phyloP scores from a whole-genome alignment of 2,329 filamentous ascomycete species.

The Mycogone perniciosa region DNA sequence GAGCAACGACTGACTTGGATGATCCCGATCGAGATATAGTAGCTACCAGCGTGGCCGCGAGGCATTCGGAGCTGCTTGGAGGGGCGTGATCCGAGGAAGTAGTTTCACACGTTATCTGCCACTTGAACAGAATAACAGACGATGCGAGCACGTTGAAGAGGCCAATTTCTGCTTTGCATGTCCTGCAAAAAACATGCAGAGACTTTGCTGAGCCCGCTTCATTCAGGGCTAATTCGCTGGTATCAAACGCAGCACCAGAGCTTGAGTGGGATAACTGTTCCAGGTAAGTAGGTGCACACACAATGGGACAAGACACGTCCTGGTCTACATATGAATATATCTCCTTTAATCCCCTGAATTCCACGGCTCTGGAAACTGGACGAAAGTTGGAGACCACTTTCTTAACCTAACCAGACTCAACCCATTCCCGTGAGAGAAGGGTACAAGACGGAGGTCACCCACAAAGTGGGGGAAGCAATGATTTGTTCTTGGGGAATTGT shows the following conservation, averaged over 20 bases:
- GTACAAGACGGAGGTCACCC: conserved; percentile 23
- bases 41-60: conserved; percentile 46
- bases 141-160: conserved; percentile 38
- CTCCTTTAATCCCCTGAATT: conserved; percentile 45
- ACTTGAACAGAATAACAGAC: conserved; percentile 51
- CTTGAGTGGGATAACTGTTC: conserved; percentile 31
- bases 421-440: conserved; percentile 37
- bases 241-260: conserved; percentile 24
- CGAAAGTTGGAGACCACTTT: conserved; percentile 37
- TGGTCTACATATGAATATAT: conserved; percentile 30
- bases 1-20: conserved; percentile 49
- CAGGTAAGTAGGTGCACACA: conserved; percentile 18
- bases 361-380: conserved; percentile 43
- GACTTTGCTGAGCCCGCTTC: conserved; percentile 21
- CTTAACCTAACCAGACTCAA: conserved; percentile 26
- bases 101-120: conserved; percentile 43
- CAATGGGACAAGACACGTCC: neutral
- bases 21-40: conserved; percentile 51
- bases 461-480: conserved; percentile 19
- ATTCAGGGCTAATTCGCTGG: conserved; percentile 23
- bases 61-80: conserved; percentile 43
- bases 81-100: conserved; percentile 12
- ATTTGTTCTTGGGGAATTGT: conserved; percentile 59
- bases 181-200: conserved; percentile 39
- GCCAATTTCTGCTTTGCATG: conserved; percentile 42